Evolutionary conservation across 805 yeast species (phyloP).

Genomic region (Hanseniaspora lachancei): DNA sequence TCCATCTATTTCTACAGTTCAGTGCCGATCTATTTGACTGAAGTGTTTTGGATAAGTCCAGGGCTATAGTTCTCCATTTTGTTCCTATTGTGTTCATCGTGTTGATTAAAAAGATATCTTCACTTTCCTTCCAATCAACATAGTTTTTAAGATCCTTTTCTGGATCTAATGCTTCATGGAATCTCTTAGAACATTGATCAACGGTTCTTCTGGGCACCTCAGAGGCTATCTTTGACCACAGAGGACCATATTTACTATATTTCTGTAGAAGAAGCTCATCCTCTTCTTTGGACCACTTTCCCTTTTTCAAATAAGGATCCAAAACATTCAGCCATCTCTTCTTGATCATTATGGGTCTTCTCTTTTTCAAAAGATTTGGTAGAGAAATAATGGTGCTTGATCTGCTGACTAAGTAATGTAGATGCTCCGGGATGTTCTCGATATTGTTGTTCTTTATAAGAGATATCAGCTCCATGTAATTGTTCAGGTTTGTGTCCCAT

Average conservation of each 20-base stretch:
- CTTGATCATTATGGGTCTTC: constrained; percentile 71
- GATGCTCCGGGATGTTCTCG: not conserved
- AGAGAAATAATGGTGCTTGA: not conserved
- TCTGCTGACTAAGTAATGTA: constrained; percentile 4
- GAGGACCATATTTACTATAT: constrained; percentile 55
- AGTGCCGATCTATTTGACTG: constrained; percentile 66
- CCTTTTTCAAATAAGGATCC: constrained; percentile 70
- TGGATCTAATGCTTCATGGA: constrained; percentile 79
- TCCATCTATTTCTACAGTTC: constrained; percentile 86
- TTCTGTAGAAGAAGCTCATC: constrained; percentile 55
- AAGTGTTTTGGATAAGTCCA: constrained; percentile 32
- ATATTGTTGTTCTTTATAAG: not conserved
- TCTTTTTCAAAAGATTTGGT: constrained; percentile 24
- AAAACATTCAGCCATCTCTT: constrained; percentile 79
- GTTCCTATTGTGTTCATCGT: constrained; percentile 66
- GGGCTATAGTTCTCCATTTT: constrained; percentile 73
- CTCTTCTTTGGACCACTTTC: constrained; percentile 76
- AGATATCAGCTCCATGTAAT: not conserved
- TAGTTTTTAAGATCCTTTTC: constrained; percentile 52
- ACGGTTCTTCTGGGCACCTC: constrained; percentile 77
- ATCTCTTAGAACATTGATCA: constrained; percentile 88
- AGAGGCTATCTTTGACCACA: constrained; percentile 73
- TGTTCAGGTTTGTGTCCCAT: constrained; percentile 3
- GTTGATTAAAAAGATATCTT: constrained; percentile 57
- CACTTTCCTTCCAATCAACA: constrained; percentile 66